These are phyloP conservation scores for Neurospora sp. DNA, from an alignment of 2,329 filamentous ascomycete genomes.

Conservation along the genomic window DNA sequence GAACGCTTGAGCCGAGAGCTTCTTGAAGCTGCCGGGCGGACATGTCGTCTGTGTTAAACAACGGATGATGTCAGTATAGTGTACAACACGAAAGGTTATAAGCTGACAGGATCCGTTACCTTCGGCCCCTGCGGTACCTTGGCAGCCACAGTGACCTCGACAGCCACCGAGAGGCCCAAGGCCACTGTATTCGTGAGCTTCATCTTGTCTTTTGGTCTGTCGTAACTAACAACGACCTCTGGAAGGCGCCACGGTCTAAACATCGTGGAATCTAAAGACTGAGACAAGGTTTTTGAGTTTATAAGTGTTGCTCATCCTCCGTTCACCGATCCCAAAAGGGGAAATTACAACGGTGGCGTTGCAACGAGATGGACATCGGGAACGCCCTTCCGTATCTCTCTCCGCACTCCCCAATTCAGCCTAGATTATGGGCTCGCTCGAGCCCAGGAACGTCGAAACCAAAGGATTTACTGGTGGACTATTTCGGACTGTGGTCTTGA, in stretches of 20 bases:
- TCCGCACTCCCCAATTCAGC: background rate
- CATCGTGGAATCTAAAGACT: background rate
- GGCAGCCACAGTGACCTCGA: background rate
- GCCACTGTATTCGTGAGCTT: background rate
- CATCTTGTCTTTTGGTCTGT: background rate
- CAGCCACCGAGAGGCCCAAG: background rate
- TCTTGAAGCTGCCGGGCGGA: conserved; percentile 1
- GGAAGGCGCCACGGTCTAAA: background rate
- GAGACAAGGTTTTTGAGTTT: background rate
- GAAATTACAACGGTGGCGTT: background rate
- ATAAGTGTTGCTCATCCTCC: background rate
- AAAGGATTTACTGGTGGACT: background rate
- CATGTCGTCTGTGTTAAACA: background rate
- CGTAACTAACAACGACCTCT: background rate
- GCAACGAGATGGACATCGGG: background rate
- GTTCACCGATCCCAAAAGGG: background rate
- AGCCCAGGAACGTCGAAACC: background rate
- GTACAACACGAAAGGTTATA: background rate
- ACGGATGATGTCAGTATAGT: background rate
- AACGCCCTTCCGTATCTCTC: background rate
- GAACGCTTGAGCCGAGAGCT: conserved; percentile 22
- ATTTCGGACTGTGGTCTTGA: background rate
- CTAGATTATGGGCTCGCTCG: background rate
- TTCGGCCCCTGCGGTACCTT: background rate
- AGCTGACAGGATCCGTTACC: background rate